Evolutionary conservation across 495 filamentous ascomycete genomes (phyloP).

Genomic region (Xylaria intraflava): DNA sequence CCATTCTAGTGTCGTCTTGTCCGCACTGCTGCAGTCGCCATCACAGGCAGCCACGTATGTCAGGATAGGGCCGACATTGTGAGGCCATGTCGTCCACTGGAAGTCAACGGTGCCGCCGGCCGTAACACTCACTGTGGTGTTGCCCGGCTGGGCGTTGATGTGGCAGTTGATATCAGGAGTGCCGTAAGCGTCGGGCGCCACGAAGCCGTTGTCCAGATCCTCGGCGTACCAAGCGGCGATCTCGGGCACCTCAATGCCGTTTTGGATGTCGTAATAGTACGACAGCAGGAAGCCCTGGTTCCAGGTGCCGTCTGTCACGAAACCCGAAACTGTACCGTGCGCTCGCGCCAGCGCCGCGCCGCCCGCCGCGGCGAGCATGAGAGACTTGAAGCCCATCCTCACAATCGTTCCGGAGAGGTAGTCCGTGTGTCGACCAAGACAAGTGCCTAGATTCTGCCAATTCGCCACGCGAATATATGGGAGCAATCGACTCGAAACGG

Average conservation of each 20-base stretch:
- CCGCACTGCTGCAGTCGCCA: conserved; percentile 27
- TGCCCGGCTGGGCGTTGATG: conserved; percentile 29
- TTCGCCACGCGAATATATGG: background rate
- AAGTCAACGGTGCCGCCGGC: conserved; percentile 26
- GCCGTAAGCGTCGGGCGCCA: conserved; percentile 21
- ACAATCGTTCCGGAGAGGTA: background rate
- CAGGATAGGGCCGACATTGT: conserved; percentile 26
- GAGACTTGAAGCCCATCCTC: background rate
- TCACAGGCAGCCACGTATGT: conserved; percentile 31
- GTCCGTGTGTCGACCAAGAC: background rate
- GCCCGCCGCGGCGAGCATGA: background rate
- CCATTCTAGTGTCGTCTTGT: conserved; percentile 34
- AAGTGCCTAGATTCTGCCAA: background rate
- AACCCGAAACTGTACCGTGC: conserved; percentile 23
- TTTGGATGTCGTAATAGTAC: conserved; percentile 26
- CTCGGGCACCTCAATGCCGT: conserved; percentile 16
- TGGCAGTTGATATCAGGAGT: conserved; percentile 33
- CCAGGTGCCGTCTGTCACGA: conserved; percentile 19
- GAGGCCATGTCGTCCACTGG: conserved; percentile 22
- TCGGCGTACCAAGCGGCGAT: conserved; percentile 28
- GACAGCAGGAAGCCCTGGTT: conserved; percentile 25
- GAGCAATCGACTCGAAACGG: background rate
- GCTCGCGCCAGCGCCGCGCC: conserved; percentile 15
- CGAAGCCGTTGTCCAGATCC: conserved; percentile 30
- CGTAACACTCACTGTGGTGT: conserved; percentile 22